Evolutionary conservation across 306 rosid genomes (phyloP), one percentile per base, ranked within the genome.

Genomic region (Fagus crenata): DNA sequence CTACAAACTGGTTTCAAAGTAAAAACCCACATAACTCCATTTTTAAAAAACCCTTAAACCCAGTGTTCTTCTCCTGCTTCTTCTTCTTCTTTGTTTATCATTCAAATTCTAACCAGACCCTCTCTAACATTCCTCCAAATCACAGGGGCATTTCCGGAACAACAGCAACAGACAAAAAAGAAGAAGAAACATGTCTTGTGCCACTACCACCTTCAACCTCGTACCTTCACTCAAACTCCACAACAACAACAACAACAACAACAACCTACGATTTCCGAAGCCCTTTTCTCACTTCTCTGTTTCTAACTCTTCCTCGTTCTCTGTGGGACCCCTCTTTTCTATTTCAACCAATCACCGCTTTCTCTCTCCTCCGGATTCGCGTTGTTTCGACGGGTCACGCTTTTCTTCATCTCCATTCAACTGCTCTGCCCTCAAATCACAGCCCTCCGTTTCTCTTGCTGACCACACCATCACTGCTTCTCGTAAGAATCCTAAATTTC

Each of bases 101-200:
- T 51, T 14, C 56, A 15, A 51, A 51, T 14, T 51, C 56, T 3
- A 51, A 14, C n/a, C 56, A 22, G 28, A 22, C 28, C 28, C 28
- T 22, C 28, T 22, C 28, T 22, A 22, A 22, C 64, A 8, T 22
- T 22, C 22, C 42, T 2, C 18, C 18, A 14, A 37, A 36, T 5
- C 17, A 12, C 12, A 9, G 8, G 31, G 67, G 37, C 67, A 60
- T 60, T 60, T 60, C 67, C 40, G 40, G 39, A 32, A 32, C 49
- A 65, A 8, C 31, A 58, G 53, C 70, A 49, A 9, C 51, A 46
- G 14, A 46, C 51, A 2, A 2, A 2, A 43, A 43, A 43, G 4
- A 42, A 58, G 43, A 18, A 53, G 43, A 22, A 72, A 17, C 77
- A 90, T 90, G 89, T 80, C 87, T 78, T 82, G 89, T 41, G 56